Base-by-base conservation (phyloP, 306 rosid species). In the Cucumis melo region DNA sequence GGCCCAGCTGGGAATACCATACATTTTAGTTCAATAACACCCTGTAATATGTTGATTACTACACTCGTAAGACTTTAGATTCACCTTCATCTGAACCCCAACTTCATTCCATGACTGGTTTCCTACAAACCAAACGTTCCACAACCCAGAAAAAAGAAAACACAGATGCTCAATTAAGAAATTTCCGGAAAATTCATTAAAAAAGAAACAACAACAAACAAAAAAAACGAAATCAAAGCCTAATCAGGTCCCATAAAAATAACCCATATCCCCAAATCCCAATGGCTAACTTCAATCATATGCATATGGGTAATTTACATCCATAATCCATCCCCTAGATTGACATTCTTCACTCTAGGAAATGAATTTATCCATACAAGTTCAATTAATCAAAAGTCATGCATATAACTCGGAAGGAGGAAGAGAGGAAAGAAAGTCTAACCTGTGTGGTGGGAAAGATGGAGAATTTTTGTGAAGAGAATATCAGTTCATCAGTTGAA, bases 11-110 rank as follows among this genome's bases (percentile, higher is more conserved):
- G 86, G 64, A 70, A 77, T 62, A 77, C 85, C 85, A 82, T 83
- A 67, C 84, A 91, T 85, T 77, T 84, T 67, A 78, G 75, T 74
- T 83, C 79, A 84, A 84, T 73, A 72, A 61, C 36, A 63, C 15
- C 46, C 60, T 78, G 77, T 48, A 41, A 41, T 77, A 80, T 64
- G 86, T 50, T 63, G 71, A 48, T 27, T 17, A 60, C 83, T 50
- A 62, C 77, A 63, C 55, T 83, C 83, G 74, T 82, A 61, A 77
- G 71, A 80, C 63, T 67, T 44, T 42, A 79, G 61, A 60, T 82
- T 82, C 78, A 70, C 73, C 83, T 82, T 82, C 88, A 81, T 79
- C 67, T 77, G 78, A 60, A 70, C 75, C 50, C 68, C 8, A 20
- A 62, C 32, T 16, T 36, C 10, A 23, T 11, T 77, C 78, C 77